These are phyloP conservation scores for Smallanthus sonchifolius DNA, from an alignment of 129 eudicot species.

Conservation along the genomic window DNA sequence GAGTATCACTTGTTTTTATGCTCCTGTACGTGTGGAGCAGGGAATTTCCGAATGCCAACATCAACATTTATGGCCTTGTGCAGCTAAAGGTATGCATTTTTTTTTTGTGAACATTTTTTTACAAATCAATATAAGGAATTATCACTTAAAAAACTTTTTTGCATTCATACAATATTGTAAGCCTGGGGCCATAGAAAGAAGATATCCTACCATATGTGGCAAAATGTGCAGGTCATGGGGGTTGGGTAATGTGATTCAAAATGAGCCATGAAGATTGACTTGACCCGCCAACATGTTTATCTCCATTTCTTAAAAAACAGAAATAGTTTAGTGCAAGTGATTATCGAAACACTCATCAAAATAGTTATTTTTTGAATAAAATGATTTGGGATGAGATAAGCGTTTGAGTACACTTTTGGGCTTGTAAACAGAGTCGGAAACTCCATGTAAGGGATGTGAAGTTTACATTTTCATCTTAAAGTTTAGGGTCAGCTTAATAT, in stretches of 20 bases:
- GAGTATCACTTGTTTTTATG: slow-evolving; percentile 85
- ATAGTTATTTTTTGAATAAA: neutral
- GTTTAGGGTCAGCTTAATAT: neutral
- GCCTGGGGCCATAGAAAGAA: neutral
- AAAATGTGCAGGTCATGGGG: neutral
- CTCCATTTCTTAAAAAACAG: neutral
- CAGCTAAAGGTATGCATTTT: slow-evolving; percentile 51
- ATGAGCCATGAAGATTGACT: neutral
- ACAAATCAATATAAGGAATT: neutral
- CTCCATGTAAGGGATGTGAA: neutral
- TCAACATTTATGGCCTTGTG: slow-evolving; percentile 79
- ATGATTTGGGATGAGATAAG: neutral
- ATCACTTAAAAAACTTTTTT: neutral
- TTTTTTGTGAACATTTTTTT: neutral
- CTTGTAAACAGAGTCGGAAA: neutral
- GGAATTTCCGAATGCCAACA: slow-evolving; percentile 68
- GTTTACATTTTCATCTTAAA: neutral
- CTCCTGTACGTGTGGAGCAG: slow-evolving; percentile 95
- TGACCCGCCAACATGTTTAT: neutral
- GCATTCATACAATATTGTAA: neutral
- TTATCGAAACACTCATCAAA: neutral
- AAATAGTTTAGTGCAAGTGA: neutral
- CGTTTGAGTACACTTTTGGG: neutral
- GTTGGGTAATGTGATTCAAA: neutral
- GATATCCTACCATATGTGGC: neutral